Evolutionary conservation across 805 yeast species (phyloP), one percentile per base, ranked within the genome.

Genomic region (Starmerella apis): DNA sequence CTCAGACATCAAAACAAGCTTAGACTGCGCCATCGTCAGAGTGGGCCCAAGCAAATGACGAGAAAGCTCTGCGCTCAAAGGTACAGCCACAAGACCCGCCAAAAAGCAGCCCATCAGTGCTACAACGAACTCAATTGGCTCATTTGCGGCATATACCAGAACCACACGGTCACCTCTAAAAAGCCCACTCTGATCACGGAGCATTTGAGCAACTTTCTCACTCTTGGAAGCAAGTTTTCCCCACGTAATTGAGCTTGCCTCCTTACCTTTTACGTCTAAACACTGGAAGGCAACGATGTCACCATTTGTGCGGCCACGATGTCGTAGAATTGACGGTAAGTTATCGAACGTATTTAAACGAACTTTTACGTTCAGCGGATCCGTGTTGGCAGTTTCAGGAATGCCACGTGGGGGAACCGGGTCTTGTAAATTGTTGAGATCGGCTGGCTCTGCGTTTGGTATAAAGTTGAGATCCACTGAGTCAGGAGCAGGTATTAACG

Each of bases 81-180:
- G 98, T 4, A 92, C 90, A 0, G 97, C 97, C 2, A 92, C 88
- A 42, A 86, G 83, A 2, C 95, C 95, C 1, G 96, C 94, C 50
- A 90, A 70, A 57, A 90, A 85, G 62, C 96, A 88, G 6, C 96
- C 98, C 63, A 86, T 76, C 19, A 92, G 65, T 0, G 97, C 94
- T 1, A 84, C 77, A 0, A 85, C 76, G 63, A 88, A 90, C 55
- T 92, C 97, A 11, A 84, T 74, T 2, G 85, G 79, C 64, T 92
- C 97, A 27, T 75, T 74, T 51, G 82, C 86, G 59, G 84, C 86
- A 63, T 87, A 92, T 57, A 94, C 75, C 38, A 92, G 69, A 28
- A 86, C 78, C 0, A 90, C 94, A 31, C 94, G 74, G 62, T 86
- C 96, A 58, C 85, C 86, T 30, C 84, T 77, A 62, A 80, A 83